Conservation (phyloP, 2,329 filamentous ascomycete genomes). For the Chaetomiaceae sp. region DNA sequence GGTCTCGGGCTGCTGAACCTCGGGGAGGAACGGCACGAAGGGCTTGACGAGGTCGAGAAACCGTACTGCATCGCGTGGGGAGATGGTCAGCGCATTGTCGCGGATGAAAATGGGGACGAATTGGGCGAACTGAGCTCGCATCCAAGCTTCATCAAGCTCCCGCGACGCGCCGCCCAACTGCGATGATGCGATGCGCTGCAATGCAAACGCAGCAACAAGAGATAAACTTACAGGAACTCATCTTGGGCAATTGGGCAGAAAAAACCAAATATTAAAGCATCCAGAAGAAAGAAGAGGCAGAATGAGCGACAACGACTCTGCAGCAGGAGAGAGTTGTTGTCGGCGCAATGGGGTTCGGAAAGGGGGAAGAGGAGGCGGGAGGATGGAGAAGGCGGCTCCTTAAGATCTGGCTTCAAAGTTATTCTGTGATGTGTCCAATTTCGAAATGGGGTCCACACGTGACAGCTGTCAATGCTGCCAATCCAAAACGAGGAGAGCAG, state of each 20-base stretch:
- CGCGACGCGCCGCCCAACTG: constrained; percentile 7
- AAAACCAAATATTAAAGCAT: constrained; percentile 32
- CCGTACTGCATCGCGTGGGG: constrained; percentile 60
- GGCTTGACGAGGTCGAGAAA: constrained; percentile 99
- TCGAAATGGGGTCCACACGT: constrained; percentile 27
- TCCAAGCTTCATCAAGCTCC: neutral
- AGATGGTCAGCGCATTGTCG: constrained; percentile 21
- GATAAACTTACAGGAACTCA: constrained; percentile 50
- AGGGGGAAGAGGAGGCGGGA: constrained; percentile 43
- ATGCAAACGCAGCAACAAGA: too few relatives aligned
- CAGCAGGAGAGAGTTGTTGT: constrained; percentile 23
- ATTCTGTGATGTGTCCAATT: constrained; percentile 31
- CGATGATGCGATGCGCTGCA: too few relatives aligned
- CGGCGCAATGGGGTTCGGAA: constrained; percentile 27
- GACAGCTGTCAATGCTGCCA: constrained; percentile 16
- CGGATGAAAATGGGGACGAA: neutral
- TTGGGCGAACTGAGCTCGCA: neutral
- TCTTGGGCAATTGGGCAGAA: constrained; percentile 36
- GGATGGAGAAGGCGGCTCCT: constrained; percentile 22
- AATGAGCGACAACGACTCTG: constrained; percentile 31
- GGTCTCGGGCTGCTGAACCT: constrained; percentile 97
- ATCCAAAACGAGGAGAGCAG: constrained; percentile 9
- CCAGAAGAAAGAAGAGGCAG: constrained; percentile 30
- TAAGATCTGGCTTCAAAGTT: constrained; percentile 27
- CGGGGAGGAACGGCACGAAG: constrained; percentile 98